Percentiles rank a stretch among this genome's conserved stretches.
Conservation (phyloP, 2,329 filamentous ascomycete genomes). For the Scedosporium apiospermum region DNA sequence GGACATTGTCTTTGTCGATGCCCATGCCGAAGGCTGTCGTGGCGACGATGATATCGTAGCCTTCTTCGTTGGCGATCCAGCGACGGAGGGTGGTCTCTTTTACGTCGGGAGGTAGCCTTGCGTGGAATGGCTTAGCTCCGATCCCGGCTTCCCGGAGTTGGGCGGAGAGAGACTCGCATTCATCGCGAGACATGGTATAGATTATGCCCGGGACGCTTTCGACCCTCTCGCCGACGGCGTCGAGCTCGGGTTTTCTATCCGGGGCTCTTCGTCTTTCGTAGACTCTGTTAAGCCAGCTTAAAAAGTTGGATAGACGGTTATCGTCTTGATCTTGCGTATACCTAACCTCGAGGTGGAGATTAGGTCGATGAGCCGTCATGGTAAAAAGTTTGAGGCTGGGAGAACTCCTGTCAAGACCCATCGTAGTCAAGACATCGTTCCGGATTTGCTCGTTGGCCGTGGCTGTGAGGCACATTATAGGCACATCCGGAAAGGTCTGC, state of each 20-base stretch:
- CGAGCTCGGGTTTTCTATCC: slow-evolving; percentile 49
- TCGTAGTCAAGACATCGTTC: slow-evolving; percentile 68
- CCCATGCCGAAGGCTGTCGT: slow-evolving; percentile 98
- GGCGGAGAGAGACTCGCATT: slow-evolving; percentile 62
- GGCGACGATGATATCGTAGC: slow-evolving; percentile 87
- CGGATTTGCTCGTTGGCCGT: slow-evolving; percentile 78
- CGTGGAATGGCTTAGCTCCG: slow-evolving; percentile 64
- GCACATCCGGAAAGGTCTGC: slow-evolving; percentile 69
- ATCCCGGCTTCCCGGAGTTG: slow-evolving; percentile 59
- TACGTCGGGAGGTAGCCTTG: slow-evolving; percentile 55
- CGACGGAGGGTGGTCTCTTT: slow-evolving; percentile 62
- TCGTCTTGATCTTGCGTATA: slow-evolving; percentile 72
- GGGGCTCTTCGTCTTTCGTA: slow-evolving; percentile 57
- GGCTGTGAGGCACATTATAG: slow-evolving; percentile 86
- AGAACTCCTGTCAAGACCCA: slow-evolving; percentile 53
- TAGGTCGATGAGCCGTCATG: slow-evolving; percentile 74
- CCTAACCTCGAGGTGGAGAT: slow-evolving; percentile 83
- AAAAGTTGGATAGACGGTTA: slow-evolving; percentile 61
- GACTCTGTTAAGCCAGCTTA: slow-evolving; percentile 66
- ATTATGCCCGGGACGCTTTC: slow-evolving; percentile 69
- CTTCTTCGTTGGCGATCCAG: slow-evolving; percentile 64
- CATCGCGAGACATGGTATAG: slow-evolving; percentile 65
- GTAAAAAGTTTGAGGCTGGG: slow-evolving; percentile 64
- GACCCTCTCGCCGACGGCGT: slow-evolving; percentile 39
- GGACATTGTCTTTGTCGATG: slow-evolving; percentile 90